Evolutionary conservation across 257 asterid genomes (phyloP), one percentile per base, ranked within the genome.

Genomic region (Solanum tarapatanum): DNA sequence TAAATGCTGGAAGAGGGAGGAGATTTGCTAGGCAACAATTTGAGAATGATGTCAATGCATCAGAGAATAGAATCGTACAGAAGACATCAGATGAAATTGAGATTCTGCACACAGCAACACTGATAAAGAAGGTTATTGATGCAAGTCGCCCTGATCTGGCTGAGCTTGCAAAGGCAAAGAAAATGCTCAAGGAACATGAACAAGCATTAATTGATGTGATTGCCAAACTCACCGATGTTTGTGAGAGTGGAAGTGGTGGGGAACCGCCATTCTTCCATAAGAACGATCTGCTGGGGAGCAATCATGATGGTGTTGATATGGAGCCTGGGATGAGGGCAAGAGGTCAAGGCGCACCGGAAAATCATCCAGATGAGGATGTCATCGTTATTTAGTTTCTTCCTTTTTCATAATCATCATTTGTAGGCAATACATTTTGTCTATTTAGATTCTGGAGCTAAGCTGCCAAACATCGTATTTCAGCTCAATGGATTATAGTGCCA

Each of bases 141-240:
- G 96, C 98, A 74, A 95, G 91, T 91, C 97, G 90, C 88, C 99
- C 97, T 66, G 95, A 97, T 92, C 89, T 89, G 83, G 82, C 68
- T 70, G 98, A 97, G 94, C 91, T 97, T 85, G 94, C 94, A 90
- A 95, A 92, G 89, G 99, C 99, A 48, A 97, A 97, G 93, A 96
- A 93, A 91, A 88, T 95, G 96, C 99, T 97, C 80, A 94, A 96
- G 98, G 99, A 96, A 77, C 99, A 96, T 87, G 98, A 96, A 90
- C 98, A 91, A 89, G 89, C 95, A 21, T 87, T 96, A 92, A 84
- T 96, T 86, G 92, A 94, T 86, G 98, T 93, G 90, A 95, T 96
- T 86, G 94, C 92, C n/a, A 95, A 93, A 92, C 97, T 96, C 72
- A 94, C 96, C 6, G 94, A 92, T 68, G 97, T 92, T 75, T 95